Base-by-base conservation (phyloP, 108 stramenopile species). In the Asterionellopsis glacialis region DNA sequence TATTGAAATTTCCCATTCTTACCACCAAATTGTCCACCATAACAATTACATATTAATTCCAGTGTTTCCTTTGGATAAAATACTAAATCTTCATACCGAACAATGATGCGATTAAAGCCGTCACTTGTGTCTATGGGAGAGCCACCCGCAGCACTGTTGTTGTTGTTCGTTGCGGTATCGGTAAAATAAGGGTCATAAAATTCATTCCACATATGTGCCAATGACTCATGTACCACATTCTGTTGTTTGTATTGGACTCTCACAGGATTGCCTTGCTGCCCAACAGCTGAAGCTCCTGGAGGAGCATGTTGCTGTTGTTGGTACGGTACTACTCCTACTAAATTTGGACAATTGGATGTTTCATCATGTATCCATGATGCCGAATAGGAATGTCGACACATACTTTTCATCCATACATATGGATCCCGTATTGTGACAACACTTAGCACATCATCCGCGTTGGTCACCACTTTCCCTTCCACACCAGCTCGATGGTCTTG, bases 371-470 rank as follows among this genome's bases (percentile, higher is more conserved):
- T 13, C 79, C 74, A 84, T 1, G 62, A 14, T 43, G 80, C 72
- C 45, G 52, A 73, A 57, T 88, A 88, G 13, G 57, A 55, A 58
- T 82, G 77, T 40, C 75, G 71, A 65, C 83, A 84, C 86, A 94
- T 86, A 57, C 79, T 79, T 61, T 83, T 67, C 87, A 92, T 87
- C 90, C 90, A 95, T 19, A 68, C 78, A 41, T 81, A 75, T 15
- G 90, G 90, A 77, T 95, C 90, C 61, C 91, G 84, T 16, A 95
- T 75, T 33, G 88, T 63, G 3, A 91, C 83, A n/a, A 90, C 67
- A 10, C 90, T 90, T 38, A 95, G 55, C 10, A 88, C 64, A 42
- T 68, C 59, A 50, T 57, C 26, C 6, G 68, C 68, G 49, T 74
- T 49, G 24, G 4, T 57, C 11, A 81, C 54, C 23, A 65, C 45